phyloP scores from a whole-genome alignment of 805 yeast genomes.

The Candida patagonica region DNA sequence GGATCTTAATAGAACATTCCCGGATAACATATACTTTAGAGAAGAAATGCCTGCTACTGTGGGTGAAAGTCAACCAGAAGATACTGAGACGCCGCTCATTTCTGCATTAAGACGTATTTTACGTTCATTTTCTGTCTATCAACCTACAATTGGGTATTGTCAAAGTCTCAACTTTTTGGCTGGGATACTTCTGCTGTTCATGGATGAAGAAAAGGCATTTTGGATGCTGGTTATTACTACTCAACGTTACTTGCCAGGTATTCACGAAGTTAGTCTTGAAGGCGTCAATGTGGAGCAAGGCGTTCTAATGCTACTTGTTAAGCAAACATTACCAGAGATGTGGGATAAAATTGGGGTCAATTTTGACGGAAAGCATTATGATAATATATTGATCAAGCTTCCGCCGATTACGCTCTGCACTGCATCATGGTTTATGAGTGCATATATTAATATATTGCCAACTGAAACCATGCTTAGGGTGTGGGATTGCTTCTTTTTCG shows the following conservation, averaged over 20 bases:
- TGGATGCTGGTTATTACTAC: conserved; percentile 95
- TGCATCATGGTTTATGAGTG: conserved; percentile 96
- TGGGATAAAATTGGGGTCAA: conserved; percentile 49
- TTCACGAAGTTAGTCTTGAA: conserved; percentile 81
- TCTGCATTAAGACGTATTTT: conserved; percentile 70
- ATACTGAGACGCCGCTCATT: conserved; percentile 53
- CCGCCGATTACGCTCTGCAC: conserved; percentile 93
- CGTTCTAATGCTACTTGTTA: conserved; percentile 75
- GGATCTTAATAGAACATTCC: conserved; percentile 88
- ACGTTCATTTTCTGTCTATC: conserved; percentile 73
- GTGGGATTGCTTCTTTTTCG: conserved; percentile 94
- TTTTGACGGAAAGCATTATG: conserved; percentile 33
- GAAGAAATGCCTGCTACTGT: conserved; percentile 5
- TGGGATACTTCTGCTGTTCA: conserved; percentile 71
- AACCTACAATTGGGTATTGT: conserved; percentile 90
- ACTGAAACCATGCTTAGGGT: conserved; percentile 79
- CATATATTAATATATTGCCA: conserved; percentile 86
- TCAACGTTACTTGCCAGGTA: conserved; percentile 77
- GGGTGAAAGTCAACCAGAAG: conserved; percentile 14
- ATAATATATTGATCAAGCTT: conserved; percentile 50
- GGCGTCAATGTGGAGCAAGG: conserved; percentile 96
- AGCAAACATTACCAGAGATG: conserved; percentile 72
- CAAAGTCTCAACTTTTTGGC: conserved; percentile 91
- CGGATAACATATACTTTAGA: conserved; percentile 80
- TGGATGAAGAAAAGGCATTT: conserved; percentile 84